Conservation (phyloP, 73 alveolate species). For the Durusdinium trenchii region DNA sequence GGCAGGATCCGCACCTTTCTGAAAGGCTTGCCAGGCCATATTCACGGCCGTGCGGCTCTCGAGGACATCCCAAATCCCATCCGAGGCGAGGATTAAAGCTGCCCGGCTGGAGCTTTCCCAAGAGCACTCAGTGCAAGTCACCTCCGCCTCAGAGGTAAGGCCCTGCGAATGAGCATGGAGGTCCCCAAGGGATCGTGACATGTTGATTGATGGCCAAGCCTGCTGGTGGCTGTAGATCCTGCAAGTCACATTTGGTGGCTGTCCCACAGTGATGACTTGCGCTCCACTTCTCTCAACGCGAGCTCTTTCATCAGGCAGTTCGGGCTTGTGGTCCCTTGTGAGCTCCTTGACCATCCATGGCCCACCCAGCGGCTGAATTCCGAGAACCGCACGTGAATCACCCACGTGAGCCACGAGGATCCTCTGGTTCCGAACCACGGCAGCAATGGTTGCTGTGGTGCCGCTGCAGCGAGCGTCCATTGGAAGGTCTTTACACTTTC, state of each 20-base stretch:
- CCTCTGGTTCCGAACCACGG: background rate
- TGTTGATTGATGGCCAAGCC: constrained; percentile 76
- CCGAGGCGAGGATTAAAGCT: constrained; percentile 7
- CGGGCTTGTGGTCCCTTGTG: constrained; percentile 68
- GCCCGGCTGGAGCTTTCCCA: background rate
- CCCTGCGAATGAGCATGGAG: constrained; percentile 64
- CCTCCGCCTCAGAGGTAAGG: constrained; percentile 44
- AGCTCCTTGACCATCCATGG: constrained; percentile 1
- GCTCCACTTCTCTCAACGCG: constrained; percentile 33
- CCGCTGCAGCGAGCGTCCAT: constrained; percentile 50
- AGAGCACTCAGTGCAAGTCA: background rate
- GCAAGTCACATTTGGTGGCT: constrained; percentile 47
- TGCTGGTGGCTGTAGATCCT: constrained; percentile 41
- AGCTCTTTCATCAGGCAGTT: constrained; percentile 12
- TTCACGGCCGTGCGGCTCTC: constrained; percentile 34
- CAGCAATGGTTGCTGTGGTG: constrained; percentile 1
- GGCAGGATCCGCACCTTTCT: constrained; percentile 40
- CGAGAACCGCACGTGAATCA: constrained; percentile 33
- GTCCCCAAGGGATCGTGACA: constrained; percentile 66
- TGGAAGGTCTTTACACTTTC: background rate
- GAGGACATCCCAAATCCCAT: constrained; percentile 31
- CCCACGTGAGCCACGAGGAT: constrained; percentile 65
- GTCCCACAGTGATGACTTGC: constrained; percentile 56
- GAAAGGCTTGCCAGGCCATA: constrained; percentile 12
- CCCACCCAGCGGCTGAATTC: constrained; percentile 4